These are phyloP conservation scores for Peronospora destructor DNA, from an alignment of 352 stramenopile genomes.

Conservation along the genomic window DNA sequence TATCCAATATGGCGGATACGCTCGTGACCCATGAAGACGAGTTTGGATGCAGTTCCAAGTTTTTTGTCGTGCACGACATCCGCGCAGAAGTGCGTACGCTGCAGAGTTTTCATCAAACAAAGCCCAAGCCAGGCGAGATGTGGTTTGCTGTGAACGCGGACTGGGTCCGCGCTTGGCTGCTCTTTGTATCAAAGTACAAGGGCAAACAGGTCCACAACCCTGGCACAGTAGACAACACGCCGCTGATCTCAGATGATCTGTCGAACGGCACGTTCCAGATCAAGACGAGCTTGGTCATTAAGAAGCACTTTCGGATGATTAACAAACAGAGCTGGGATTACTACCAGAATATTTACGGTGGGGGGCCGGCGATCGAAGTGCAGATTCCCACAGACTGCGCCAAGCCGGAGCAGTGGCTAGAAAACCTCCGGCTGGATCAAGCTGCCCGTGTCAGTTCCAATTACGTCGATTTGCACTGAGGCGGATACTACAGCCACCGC, in stretches of 20 bases:
- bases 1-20: constrained; percentile 40
- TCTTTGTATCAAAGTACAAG: constrained; percentile 72
- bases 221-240: constrained; percentile 67
- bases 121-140: constrained; percentile 45
- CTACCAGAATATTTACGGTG: constrained; percentile 64
- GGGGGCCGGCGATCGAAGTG: constrained; percentile 62
- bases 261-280: constrained; percentile 63
- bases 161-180: constrained; percentile 66
- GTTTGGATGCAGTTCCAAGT: constrained; percentile 41
- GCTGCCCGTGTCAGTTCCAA: constrained; percentile 52
- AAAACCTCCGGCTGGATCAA: constrained; percentile 42
- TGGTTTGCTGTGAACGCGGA: constrained; percentile 60
- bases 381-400: constrained; percentile 48
- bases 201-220: constrained; percentile 48
- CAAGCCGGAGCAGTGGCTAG: constrained; percentile 47
- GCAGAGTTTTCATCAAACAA: constrained; percentile 60
- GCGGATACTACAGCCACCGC: neutral
- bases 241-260: constrained; percentile 60
- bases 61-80: constrained; percentile 44
- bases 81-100: constrained; percentile 55
- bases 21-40: constrained; percentile 67
- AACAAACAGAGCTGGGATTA: constrained; percentile 76
- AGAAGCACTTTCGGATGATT: constrained; percentile 74
- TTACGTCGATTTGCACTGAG: constrained; percentile 47
- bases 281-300: constrained; percentile 46